Percentiles rank a stretch among this genome's conserved stretches.
These are phyloP conservation scores for Pinus taeda DNA, from an alignment of 75 land plant species.

Conservation along the genomic window DNA sequence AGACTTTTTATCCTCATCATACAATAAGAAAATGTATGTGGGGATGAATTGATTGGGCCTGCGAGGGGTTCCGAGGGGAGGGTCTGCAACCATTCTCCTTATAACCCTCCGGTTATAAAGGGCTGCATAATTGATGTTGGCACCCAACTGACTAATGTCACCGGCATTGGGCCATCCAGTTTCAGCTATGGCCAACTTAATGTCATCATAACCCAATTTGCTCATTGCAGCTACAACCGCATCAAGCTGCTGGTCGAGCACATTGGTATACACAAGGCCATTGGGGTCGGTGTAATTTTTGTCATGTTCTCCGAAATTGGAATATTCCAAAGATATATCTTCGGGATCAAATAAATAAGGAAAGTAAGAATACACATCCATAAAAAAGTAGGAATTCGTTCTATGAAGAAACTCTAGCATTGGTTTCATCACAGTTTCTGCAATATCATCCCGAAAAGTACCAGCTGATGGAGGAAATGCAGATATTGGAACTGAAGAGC, in stretches of 20 bases:
- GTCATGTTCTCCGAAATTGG: constrained; percentile 33
- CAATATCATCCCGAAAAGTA: constrained; percentile 43
- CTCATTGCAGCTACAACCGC: constrained; percentile 61
- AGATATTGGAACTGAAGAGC: constrained; percentile 13
- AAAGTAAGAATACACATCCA: constrained; percentile 78
- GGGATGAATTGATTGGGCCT: constrained; percentile 51
- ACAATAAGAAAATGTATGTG: constrained; percentile 63
- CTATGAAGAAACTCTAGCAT: constrained; percentile 48
- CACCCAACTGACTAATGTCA: constrained; percentile 61
- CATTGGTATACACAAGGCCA: constrained; percentile 48
- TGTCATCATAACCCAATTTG: constrained; percentile 30
- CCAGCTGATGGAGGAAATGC: constrained; percentile 66
- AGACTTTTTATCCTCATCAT: constrained; percentile 75
- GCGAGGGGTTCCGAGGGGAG: constrained; percentile 63
- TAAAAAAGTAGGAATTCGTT: constrained; percentile 61
- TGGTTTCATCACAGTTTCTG: constrained; percentile 45
- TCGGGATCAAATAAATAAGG: constrained; percentile 40
- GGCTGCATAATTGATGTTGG: constrained; percentile 64
- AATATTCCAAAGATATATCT: constrained; percentile 50
- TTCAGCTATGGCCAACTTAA: constrained; percentile 58
- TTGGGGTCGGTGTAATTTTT: constrained; percentile 41
- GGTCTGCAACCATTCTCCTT: constrained; percentile 25
- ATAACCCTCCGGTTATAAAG: constrained; percentile 68
- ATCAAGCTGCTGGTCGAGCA: constrained; percentile 70
- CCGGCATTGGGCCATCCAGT: constrained; percentile 90